Base-by-base conservation (phyloP, 208 protist species). In the Trypanosoma brucei region DNA sequence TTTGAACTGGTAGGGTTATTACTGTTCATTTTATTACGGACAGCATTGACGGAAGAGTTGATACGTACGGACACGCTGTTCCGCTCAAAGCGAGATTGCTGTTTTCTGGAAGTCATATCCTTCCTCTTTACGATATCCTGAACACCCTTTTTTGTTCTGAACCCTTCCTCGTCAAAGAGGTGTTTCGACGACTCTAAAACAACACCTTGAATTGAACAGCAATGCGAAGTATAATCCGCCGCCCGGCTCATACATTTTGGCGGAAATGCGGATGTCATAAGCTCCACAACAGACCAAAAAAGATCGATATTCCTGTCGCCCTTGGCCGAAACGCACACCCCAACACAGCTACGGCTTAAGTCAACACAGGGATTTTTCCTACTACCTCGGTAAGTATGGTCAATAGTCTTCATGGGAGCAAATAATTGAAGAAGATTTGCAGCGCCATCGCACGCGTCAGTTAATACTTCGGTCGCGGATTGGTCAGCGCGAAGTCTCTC, bases 131-230 rank as follows among this genome's bases (percentile, higher is more conserved):
- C 86, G 37, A 93, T 62, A 6, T 49, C 49, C 65, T 83, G 84
- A 8, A 77, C 65, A n/a, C 36, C 55, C 1, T 62, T 58, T 44
- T 83, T 88, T 30, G 76, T 55, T n/a, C 86, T 78, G 65, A 92
- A 95, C 7, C 75, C 75, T 49, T 95, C 89, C 62, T 92, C 89
- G 70, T 95, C 80, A 75, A 93, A 95, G 9, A 95, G 69, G 59
- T 95, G 86, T 52, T 95, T 95, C 8, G 89, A 95, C 9, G 89
- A 86, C 63, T 95, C 86, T 6, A 95, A 57, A 31, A 95, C 79
- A 36, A 92, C 75, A 7, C 84, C 89, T 59, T 95, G 89, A 40
- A 93, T 75, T 31, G 77, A 79, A 38, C 75, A 80, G 53, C 75
- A 76, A 74, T 88, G 84, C 57, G 78, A 84, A 8, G 42, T 68